Evolutionary conservation across 495 filamentous ascomycete species (phyloP), one percentile per base, ranked within the genome.

Genomic region (Haplographium delicatum): DNA sequence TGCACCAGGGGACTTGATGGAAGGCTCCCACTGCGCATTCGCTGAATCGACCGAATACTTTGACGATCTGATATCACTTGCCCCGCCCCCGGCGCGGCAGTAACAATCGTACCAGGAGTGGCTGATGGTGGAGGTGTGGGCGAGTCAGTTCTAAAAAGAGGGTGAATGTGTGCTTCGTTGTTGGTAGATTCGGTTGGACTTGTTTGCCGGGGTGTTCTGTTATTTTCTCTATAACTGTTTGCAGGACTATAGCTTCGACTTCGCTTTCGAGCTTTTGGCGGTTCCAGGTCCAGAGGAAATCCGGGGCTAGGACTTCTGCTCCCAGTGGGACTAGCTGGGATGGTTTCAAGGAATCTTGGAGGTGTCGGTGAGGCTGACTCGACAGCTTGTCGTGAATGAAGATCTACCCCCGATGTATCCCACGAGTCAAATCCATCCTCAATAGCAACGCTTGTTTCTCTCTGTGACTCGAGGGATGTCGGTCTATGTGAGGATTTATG

Each of bases 141-240:
- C 35, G 81, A 88, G 55, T 82, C 83, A 1, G 82, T 81, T 46
- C 89, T 79, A 67, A 95, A 93, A 9, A 95, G 75, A 1, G 89
- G 89, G 60, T 95, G 89, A 50, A 95, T 93, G 59, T 91, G 80
- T 11, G 82, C 75, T 62, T 93, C 85, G 11, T 46, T 13, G 15
- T 19, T 57, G 27, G 20, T 39, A 60, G 74, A 76, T 27, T 71
- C 59, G 0, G 63, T 65, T 25, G 66, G 65, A 45, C 64, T 66
- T 38, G 47, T 48, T 22, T 45, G 24, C 16, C 51, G 16, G 9
- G 47, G 33, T 19, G 38, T 30, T 35, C 40, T 38, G 16, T 51
- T 35, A 3, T 28, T 35, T 9, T 57, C 50, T 24, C 44, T 19
- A 33, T 50, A 39, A 35, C 33, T 54, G 25, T 37, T 53, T 4